Conservation (phyloP, 768 basidiomycete species). For the Russula brevipes region DNA sequence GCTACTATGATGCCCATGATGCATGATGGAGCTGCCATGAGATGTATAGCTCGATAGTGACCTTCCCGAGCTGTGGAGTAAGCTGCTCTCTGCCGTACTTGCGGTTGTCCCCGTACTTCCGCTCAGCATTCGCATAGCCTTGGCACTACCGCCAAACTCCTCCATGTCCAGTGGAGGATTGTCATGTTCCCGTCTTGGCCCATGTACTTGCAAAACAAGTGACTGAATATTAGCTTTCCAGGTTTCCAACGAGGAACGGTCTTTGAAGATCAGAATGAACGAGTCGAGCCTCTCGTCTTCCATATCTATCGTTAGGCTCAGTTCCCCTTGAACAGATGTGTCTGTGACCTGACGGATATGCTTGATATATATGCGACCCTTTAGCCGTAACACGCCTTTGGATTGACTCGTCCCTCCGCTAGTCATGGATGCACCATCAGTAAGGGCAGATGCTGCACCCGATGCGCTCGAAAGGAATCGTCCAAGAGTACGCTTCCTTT, state of each 20-base stretch:
- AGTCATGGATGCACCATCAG: constrained; percentile 39
- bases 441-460: constrained; percentile 41
- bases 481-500: constrained; percentile 80
- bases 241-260: constrained; percentile 79
- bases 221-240: constrained; percentile 83
- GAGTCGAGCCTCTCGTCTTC: constrained; percentile 90
- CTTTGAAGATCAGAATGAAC: constrained; percentile 94
- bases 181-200: constrained; percentile 36
- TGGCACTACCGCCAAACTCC: constrained; percentile 72
- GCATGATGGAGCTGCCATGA: constrained; percentile 25
- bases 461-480: constrained; percentile 61
- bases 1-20: constrained; percentile 11
- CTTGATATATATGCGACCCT: constrained; percentile 91
- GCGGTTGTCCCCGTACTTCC: constrained; percentile 58
- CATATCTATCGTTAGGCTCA: constrained; percentile 97
- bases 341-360: constrained; percentile 90
- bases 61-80: constrained; percentile 55
- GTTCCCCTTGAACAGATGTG: constrained; percentile 68
- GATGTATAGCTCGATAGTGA: constrained; percentile 74
- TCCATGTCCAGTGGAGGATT: constrained; percentile 38
- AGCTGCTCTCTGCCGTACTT: constrained; percentile 56
- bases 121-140: constrained; percentile 75
- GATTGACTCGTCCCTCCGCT: constrained; percentile 27
- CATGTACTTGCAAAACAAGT: constrained; percentile 68
- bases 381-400: constrained; percentile 79